Evolutionary conservation across 352 stramenopile species (phyloP).

Genomic region (Globisporangium echinulatum): DNA sequence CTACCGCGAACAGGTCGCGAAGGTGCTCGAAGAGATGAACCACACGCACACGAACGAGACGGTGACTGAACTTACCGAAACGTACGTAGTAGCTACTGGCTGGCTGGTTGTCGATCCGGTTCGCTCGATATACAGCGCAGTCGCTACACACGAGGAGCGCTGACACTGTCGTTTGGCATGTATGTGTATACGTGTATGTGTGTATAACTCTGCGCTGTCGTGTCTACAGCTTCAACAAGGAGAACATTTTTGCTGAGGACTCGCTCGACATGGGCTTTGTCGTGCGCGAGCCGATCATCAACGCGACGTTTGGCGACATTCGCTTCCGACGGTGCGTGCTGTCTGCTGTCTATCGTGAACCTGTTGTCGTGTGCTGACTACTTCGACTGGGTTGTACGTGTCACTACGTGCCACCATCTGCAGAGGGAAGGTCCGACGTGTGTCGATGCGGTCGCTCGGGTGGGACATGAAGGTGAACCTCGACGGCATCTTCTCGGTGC

Average conservation of each 20-base stretch:
- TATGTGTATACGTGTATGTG: neutral
- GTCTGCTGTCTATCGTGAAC: neutral
- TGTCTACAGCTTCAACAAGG: slow-evolving; percentile 68
- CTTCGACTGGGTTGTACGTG: too few species aligned
- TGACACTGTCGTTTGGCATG: neutral
- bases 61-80: slow-evolving; percentile 81
- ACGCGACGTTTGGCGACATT: slow-evolving; percentile 87
- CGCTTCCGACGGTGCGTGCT: slow-evolving; percentile 66
- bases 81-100: slow-evolving; percentile 28
- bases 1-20: slow-evolving; percentile 81
- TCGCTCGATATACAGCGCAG: too few species aligned
- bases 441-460: slow-evolving; percentile 83
- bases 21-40: slow-evolving; percentile 75
- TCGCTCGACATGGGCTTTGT: slow-evolving; percentile 85
- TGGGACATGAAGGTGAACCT: slow-evolving; percentile 89
- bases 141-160: too few species aligned
- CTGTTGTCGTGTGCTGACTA: neutral
- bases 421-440: slow-evolving; percentile 72
- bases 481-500: slow-evolving; percentile 83
- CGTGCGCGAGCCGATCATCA: slow-evolving; percentile 85
- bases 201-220: too few species aligned
- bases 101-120: too few species aligned
- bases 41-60: slow-evolving; percentile 87
- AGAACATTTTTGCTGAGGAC: slow-evolving; percentile 79
- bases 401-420: neutral